Percentiles rank a stretch among this genome's conserved stretches.
These are phyloP conservation scores for Limonium bicolor DNA, from an alignment of 148 eudicot genomes.

Conservation along the genomic window DNA sequence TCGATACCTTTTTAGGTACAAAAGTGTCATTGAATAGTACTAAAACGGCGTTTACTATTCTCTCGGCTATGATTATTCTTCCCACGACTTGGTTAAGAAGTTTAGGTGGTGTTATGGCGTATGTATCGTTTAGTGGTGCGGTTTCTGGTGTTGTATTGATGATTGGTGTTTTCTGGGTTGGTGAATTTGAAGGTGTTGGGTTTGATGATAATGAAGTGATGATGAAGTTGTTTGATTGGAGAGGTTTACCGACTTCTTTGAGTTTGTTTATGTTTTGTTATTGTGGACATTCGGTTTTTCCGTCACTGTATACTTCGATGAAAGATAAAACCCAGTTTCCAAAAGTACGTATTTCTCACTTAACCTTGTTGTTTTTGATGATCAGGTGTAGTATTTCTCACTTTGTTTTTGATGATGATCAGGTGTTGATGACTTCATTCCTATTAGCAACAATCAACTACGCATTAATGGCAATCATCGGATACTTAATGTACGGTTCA, in stretches of 20 bases:
- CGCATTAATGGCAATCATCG: neutral
- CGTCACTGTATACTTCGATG: slow-evolving; percentile 34
- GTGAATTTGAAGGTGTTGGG: slow-evolving; percentile 25
- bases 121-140: slow-evolving; percentile 30
- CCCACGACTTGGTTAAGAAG: slow-evolving; percentile 30
- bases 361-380: neutral
- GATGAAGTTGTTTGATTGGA: slow-evolving; percentile 18
- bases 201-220: slow-evolving; percentile 21
- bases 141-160: slow-evolving; percentile 15
- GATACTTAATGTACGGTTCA: neutral
- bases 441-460: neutral
- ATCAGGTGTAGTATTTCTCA: neutral
- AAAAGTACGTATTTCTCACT: slow-evolving; percentile 13
- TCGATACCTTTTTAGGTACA: neutral
- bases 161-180: slow-evolving; percentile 21
- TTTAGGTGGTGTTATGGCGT: slow-evolving; percentile 19
- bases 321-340: slow-evolving; percentile 20
- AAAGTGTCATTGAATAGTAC: no score
- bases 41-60: neutral
- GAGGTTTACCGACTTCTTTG: slow-evolving; percentile 27
- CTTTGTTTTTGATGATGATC: neutral
- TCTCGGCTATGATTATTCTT: neutral
- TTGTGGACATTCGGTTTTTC: slow-evolving; percentile 39
- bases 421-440: neutral
- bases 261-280: slow-evolving; percentile 36